A percentile compares a stretch with the other conserved stretches of the same genome.
phyloP scores from a whole-genome alignment of 2,329 filamentous ascomycete species.

The Trichoderma endophyticum region DNA sequence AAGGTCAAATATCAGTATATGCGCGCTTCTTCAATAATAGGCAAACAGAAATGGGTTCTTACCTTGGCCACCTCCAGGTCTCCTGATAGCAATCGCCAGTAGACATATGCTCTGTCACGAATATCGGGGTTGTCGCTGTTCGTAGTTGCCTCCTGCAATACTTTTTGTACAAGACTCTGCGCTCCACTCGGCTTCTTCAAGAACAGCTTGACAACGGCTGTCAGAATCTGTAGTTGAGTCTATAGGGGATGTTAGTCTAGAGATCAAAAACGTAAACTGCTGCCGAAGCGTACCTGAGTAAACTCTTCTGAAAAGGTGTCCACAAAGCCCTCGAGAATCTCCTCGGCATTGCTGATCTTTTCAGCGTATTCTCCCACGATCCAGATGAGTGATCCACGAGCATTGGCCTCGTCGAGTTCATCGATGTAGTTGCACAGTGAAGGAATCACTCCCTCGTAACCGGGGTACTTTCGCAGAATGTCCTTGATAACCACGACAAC shows the following conservation, averaged over 20 bases:
- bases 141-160: slow-evolving; percentile 85
- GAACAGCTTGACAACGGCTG: slow-evolving; percentile 95
- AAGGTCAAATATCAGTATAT: neutral
- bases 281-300: slow-evolving; percentile 63
- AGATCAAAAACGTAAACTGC: neutral
- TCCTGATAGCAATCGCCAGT: slow-evolving; percentile 93
- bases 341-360: slow-evolving; percentile 98
- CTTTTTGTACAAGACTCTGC: slow-evolving; percentile 88
- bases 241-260: slow-evolving; percentile 35
- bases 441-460: slow-evolving; percentile 96
- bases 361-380: slow-evolving; percentile 98
- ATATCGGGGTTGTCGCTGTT: slow-evolving; percentile 98
- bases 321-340: slow-evolving; percentile 87
- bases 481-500: slow-evolving; percentile 99
- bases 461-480: slow-evolving; percentile 94
- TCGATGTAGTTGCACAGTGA: slow-evolving; percentile 96
- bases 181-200: slow-evolving; percentile 92
- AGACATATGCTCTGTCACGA: slow-evolving; percentile 93
- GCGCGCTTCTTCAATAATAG: neutral
- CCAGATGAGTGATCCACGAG: slow-evolving; percentile 90
- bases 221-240: slow-evolving; percentile 97
- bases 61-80: slow-evolving; percentile 88
- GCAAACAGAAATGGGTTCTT: slow-evolving; percentile 23
- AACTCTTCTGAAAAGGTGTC: slow-evolving; percentile 96
- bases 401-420: slow-evolving; percentile 90